Evolutionary conservation across 257 asterid species (phyloP).

Genomic region (Eustoma russellianum): DNA sequence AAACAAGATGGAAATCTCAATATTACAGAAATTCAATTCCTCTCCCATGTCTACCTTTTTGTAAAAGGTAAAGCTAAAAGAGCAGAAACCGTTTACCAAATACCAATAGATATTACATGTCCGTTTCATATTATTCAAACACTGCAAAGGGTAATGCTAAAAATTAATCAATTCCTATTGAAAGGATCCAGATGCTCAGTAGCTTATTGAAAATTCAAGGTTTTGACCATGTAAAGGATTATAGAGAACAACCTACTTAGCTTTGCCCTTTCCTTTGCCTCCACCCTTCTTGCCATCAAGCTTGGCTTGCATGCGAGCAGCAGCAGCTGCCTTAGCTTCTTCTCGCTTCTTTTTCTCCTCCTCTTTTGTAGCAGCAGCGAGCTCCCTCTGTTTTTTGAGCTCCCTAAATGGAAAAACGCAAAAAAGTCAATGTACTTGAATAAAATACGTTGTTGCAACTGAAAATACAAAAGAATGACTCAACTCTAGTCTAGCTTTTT

Average conservation of each 20-base stretch:
- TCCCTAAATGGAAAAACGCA: slow-evolving; percentile 35
- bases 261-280: slow-evolving; percentile 92
- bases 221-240: no score
- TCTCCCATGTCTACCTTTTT: no score
- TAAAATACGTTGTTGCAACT: not conserved
- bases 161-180: no score
- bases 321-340: slow-evolving; percentile 96
- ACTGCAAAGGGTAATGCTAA: no score
- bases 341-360: slow-evolving; percentile 98
- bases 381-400: slow-evolving; percentile 88
- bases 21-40: no score
- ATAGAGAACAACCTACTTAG: slow-evolving; percentile 24
- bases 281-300: slow-evolving; percentile 76
- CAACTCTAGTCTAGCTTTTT: slow-evolving; percentile 93
- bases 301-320: slow-evolving; percentile 94
- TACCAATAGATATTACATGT: no score
- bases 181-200: no score
- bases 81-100: no score
- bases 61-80: no score
- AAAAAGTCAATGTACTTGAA: not conserved
- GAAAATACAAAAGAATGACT: slow-evolving; percentile 7
- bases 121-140: no score
- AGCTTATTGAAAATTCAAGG: no score
- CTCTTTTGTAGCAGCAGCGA: slow-evolving; percentile 67
- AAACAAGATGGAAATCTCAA: no score